Conservation (phyloP, 2,329 filamentous ascomycete species). For the Phoma herbarum region DNA sequence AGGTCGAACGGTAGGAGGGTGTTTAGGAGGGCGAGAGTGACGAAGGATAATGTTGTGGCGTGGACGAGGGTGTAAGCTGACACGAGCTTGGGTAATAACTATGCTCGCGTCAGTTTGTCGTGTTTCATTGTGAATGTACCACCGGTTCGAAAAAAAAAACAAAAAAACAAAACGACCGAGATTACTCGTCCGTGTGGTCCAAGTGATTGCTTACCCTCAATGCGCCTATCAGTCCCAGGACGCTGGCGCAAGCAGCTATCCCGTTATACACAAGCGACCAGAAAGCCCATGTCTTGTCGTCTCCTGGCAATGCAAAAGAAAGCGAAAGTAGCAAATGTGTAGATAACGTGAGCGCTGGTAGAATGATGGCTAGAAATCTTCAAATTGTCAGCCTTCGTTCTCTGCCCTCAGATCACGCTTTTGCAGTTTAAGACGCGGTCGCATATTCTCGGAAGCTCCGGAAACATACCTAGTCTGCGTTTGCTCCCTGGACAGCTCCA, state of each 20-base stretch:
- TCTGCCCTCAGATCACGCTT: not conserved
- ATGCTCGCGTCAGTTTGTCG: slow-evolving; percentile 25
- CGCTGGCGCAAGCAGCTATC: slow-evolving; percentile 51
- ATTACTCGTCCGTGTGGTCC: slow-evolving; percentile 3
- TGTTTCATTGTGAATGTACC: not conserved
- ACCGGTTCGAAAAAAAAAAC: no score
- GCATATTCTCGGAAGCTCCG: slow-evolving; percentile 1
- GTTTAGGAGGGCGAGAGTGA: slow-evolving; percentile 39
- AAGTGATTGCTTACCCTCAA: slow-evolving; percentile 49
- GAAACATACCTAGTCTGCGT: slow-evolving; percentile 18
- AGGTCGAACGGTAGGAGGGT: slow-evolving; percentile 36
- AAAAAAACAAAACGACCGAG: not conserved
- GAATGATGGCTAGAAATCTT: slow-evolving; percentile 42
- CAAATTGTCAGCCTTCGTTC: slow-evolving; percentile 1
- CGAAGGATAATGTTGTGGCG: slow-evolving; percentile 37
- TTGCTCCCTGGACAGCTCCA: slow-evolving; percentile 23
- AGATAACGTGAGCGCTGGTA: slow-evolving; percentile 39
- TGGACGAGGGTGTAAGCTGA: slow-evolving; percentile 41
- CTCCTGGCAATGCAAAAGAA: slow-evolving; percentile 31
- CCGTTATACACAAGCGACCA: slow-evolving; percentile 52
- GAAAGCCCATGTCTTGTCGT: slow-evolving; percentile 41
- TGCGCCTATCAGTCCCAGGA: slow-evolving; percentile 55
- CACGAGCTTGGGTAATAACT: slow-evolving; percentile 38
- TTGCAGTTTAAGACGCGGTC: not conserved
- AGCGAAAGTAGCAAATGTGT: slow-evolving; percentile 40